phyloP scores from a whole-genome alignment of 306 rosid species.

The Carpinus viminea region DNA sequence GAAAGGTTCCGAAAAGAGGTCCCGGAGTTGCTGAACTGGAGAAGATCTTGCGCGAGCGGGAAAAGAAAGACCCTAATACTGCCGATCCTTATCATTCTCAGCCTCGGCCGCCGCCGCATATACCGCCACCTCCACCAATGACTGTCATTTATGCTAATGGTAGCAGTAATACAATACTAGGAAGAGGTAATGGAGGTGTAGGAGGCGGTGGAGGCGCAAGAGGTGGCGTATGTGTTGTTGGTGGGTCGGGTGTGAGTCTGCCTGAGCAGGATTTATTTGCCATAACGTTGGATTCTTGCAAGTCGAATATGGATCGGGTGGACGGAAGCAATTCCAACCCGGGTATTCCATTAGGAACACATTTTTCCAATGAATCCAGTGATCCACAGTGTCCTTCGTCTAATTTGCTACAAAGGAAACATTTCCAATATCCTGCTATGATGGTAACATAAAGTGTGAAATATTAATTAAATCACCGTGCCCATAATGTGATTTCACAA shows the following conservation, averaged over 20 bases:
- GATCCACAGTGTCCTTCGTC: conserved; percentile 30
- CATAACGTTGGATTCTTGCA: conserved; percentile 16
- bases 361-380: conserved; percentile 15
- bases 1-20: conserved; percentile 64
- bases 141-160: conserved; percentile 16
- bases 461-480: too few relatives aligned
- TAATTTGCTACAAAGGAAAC: conserved; percentile 24
- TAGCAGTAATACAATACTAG: conserved; percentile 11
- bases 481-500: neutral
- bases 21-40: conserved; percentile 83
- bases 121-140: neutral
- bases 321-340: conserved; percentile 36
- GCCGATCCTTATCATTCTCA: conserved; percentile 25
- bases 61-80: conserved; percentile 6
- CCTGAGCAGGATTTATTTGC: conserved; percentile 30
- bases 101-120: neutral
- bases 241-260: conserved; percentile 28
- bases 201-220: too few relatives aligned
- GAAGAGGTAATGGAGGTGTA: neutral
- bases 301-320: conserved; percentile 7
- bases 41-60: conserved; percentile 64
- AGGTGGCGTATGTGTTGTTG: neutral
- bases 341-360: conserved; percentile 23
- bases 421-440: conserved; percentile 22
- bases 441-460: conserved; percentile 29